Percentiles rank a stretch among this genome's conserved stretches.
Evolutionary conservation across 2,329 filamentous ascomycete genomes (phyloP).

Genomic region (Catunica adiposa): DNA sequence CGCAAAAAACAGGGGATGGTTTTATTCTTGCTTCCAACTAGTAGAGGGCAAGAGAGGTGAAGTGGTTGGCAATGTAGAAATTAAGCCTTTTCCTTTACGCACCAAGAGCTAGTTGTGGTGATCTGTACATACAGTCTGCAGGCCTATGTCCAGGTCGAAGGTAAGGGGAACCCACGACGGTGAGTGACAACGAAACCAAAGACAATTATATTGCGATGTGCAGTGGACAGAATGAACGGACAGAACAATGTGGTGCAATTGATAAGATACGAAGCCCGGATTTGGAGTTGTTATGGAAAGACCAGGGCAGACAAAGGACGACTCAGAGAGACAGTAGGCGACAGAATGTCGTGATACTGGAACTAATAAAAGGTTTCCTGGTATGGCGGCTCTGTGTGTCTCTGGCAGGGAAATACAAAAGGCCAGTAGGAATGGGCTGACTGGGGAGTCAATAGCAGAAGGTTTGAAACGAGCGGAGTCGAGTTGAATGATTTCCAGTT

Average conservation of each 20-base stretch:
- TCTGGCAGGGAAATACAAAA: too few species aligned
- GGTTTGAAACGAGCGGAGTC: neutral
- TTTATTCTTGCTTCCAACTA: too few species aligned
- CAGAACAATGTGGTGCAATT: neutral
- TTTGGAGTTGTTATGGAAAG: too few species aligned
- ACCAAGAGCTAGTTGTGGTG: too few species aligned
- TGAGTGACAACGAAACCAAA: neutral
- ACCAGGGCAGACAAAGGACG: neutral
- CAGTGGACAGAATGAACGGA: neutral
- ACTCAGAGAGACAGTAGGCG: neutral
- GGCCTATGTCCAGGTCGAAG: neutral
- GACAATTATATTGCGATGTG: neutral
- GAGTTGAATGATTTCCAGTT: neutral
- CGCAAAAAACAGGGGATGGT: neutral
- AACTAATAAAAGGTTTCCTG: neutral
- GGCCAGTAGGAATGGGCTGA: too few species aligned
- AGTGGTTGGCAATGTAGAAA: too few species aligned
- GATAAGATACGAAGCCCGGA: too few species aligned
- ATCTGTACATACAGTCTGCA: too few species aligned
- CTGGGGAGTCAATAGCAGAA: too few species aligned
- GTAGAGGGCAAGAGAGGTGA: too few species aligned
- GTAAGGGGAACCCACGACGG: neutral
- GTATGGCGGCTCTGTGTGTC: too few species aligned
- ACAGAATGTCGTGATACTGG: neutral
- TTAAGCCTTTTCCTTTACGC: too few species aligned